Conservation (phyloP, 75 land plant species). For the Ceratopteris richardii region DNA sequence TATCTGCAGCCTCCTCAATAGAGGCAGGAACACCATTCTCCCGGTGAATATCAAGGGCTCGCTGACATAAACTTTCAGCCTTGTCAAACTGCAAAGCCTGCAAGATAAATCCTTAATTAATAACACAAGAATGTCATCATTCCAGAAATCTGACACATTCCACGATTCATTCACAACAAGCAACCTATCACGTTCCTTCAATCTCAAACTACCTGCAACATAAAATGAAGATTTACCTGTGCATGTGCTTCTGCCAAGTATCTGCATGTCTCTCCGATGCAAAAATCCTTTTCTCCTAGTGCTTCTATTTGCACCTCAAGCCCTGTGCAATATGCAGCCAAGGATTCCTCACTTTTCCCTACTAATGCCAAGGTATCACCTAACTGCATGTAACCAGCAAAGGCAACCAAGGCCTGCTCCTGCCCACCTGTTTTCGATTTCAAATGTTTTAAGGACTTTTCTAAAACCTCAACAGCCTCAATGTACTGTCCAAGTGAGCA, state of each 20-base stretch:
- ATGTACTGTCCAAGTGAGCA: slow-evolving; percentile 53
- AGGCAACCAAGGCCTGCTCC: slow-evolving; percentile 67
- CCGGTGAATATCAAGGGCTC: slow-evolving; percentile 52
- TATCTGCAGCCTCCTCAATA: slow-evolving; percentile 74
- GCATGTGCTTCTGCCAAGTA: slow-evolving; percentile 77
- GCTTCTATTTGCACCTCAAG: slow-evolving; percentile 53
- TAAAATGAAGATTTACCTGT: too few relatives aligned
- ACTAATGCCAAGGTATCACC: slow-evolving; percentile 67
- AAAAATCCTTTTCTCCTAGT: slow-evolving; percentile 57
- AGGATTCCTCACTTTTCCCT: slow-evolving; percentile 49
- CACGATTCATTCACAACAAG: too few relatives aligned
- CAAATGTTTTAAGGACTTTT: slow-evolving; percentile 47
- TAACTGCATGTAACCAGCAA: slow-evolving; percentile 80
- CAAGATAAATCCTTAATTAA: too few relatives aligned
- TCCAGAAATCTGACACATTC: too few relatives aligned
- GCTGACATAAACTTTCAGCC: slow-evolving; percentile 61
- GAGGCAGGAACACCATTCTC: slow-evolving; percentile 55
- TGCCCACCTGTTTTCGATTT: slow-evolving; percentile 25
- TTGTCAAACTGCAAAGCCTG: slow-evolving; percentile 74
- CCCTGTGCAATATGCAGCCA: slow-evolving; percentile 48
- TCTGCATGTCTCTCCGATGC: slow-evolving; percentile 79
- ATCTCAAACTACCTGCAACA: too few relatives aligned
- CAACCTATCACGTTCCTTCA: slow-evolving; percentile 11
- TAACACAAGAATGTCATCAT: slow-evolving; percentile 1
- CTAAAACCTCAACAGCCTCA: slow-evolving; percentile 68